A percentile compares a stretch with the other conserved stretches of the same genome.
Conservation (phyloP, 2,329 filamentous ascomycete genomes). For the Byssochlamys sp. region DNA sequence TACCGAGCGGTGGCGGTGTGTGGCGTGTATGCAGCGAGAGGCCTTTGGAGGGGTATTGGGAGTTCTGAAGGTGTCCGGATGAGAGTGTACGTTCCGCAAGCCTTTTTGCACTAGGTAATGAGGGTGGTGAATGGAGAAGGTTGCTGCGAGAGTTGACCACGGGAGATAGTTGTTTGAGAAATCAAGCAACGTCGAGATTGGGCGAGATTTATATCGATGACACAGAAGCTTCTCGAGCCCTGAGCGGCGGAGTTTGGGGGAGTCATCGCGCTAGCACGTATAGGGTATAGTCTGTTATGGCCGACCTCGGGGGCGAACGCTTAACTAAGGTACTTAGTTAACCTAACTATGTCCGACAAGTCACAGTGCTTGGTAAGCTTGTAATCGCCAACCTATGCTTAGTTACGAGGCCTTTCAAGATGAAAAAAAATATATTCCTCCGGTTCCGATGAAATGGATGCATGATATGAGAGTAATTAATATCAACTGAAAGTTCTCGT, state of each 20-base stretch:
- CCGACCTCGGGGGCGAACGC: neutral
- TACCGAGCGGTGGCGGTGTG: neutral
- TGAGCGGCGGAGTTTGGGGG: conserved; percentile 1
- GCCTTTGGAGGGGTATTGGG: neutral
- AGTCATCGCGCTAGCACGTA: neutral
- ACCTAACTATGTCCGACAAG: neutral
- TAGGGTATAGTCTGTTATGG: neutral
- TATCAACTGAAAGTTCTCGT: too few species aligned
- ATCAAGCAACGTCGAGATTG: conserved; percentile 13
- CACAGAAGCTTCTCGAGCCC: conserved; percentile 32
- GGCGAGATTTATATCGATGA: conserved; percentile 27
- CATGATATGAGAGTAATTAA: too few species aligned
- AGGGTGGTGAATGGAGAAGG: neutral
- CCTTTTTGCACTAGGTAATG: neutral
- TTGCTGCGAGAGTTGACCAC: conserved; percentile 18
- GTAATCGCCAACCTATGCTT: neutral
- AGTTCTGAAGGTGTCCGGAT: neutral
- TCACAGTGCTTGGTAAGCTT: neutral
- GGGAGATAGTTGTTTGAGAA: conserved; percentile 16
- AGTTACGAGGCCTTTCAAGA: neutral
- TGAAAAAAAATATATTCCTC: neutral
- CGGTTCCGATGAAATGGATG: neutral
- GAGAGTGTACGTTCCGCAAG: conserved; percentile 1
- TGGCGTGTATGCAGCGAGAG: neutral
- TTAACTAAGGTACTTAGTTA: neutral